Base-by-base conservation (phyloP, 805 yeast species). In the Metschnikowia kofuensis region DNA sequence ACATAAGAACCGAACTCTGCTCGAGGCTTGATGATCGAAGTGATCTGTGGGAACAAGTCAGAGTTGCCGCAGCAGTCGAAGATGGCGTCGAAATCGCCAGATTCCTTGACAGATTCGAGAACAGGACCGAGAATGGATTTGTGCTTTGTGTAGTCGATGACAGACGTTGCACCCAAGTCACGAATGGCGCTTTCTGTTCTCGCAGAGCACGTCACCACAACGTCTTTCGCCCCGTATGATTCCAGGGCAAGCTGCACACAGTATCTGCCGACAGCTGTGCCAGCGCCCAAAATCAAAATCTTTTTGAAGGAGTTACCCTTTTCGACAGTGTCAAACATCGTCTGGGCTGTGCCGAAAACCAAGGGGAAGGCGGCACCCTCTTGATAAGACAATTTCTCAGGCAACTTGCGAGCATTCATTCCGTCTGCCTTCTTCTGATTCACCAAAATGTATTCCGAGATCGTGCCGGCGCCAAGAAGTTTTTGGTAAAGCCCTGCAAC, bases 281-380 rank as follows among this genome's bases (percentile, higher is more conserved):
- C 83, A 27, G 86, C 92, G 35, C 96, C 96, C 41, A 86, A 68
- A 16, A 88, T 75, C 42, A 87, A 70, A 4, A 85, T 78, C 49
- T 74, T 77, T 6, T 80, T 69, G 9, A 70, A 69, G 10, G 70
- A 69, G 35, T 68, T 70, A 16, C 78, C 66, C 32, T 65, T 70
- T 12, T 37, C 26, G 3, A 62, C 61, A 28, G 50, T 44, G 8
- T 62, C 60, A 30, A 77, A 62, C 43, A 74, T 60, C 42, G 69
- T 61, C 54, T 60, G 74, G 0, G 92, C 91, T 4, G 95, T 84
- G 15, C 82, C 80, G 54, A 77, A 80, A 0, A 80, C 84, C 54
- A 84, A 65, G 0, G 89, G 86, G 66, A 79, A 77, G 0, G 88
- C 77, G 2, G 87, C 85, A 42, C 91, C 89, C 56, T 82, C 78